These are phyloP conservation scores for Dunaliella sp. DNA, from an alignment of 139 green algal species.

Conservation along the genomic window DNA sequence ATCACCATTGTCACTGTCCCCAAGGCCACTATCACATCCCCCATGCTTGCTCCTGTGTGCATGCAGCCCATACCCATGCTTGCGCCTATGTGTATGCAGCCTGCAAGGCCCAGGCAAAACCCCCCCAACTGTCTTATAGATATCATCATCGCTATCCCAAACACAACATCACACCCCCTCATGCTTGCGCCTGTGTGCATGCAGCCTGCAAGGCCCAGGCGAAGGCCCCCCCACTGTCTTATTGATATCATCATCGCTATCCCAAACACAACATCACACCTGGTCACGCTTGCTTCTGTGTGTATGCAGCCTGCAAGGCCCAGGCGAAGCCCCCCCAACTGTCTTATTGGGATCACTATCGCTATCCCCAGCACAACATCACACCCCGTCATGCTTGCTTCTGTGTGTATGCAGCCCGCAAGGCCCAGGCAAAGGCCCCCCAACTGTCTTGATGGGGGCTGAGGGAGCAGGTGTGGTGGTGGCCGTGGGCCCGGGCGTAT, in stretches of 20 bases:
- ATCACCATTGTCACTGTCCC: too few species aligned
- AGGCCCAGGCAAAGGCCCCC: background rate
- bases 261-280: too few species aligned
- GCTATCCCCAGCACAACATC: too few species aligned
- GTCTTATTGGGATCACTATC: slow-evolving; percentile 63
- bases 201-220: background rate
- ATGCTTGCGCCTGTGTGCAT: background rate
- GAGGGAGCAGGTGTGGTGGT: slow-evolving; percentile 57
- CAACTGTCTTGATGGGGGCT: slow-evolving; percentile 53
- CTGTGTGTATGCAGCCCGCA: background rate
- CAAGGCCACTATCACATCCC: too few species aligned
- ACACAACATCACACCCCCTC: too few species aligned
- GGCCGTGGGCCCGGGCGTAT: slow-evolving; percentile 36
- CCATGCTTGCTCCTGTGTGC: too few species aligned
- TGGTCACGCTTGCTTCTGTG: too few species aligned
- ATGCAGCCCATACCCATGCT: too few species aligned
- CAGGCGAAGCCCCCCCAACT: background rate
- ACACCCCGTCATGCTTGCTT: too few species aligned
- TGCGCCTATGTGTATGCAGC: background rate
- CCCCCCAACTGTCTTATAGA: too few species aligned
- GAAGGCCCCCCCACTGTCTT: background rate
- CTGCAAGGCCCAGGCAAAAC: background rate
- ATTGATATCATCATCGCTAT: too few species aligned
- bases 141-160: too few species aligned
- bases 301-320: background rate